Evolutionary conservation across 2,329 filamentous ascomycete genomes (phyloP).

Genomic region (Rhinocladiella similis): DNA sequence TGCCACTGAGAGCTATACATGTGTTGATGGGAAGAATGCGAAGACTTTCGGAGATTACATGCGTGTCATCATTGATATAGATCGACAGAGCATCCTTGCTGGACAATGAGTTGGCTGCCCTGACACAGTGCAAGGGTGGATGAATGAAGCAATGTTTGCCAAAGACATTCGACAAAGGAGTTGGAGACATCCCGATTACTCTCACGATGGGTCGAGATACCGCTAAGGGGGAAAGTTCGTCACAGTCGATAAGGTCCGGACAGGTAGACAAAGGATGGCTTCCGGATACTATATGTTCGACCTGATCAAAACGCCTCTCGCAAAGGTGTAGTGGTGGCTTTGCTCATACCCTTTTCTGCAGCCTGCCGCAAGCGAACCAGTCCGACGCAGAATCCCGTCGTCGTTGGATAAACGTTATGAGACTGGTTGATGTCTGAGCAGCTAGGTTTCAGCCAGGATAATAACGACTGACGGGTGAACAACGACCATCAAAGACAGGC

Average conservation of each 20-base stretch:
- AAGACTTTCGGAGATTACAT: too few species aligned
- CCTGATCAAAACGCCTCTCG: not conserved
- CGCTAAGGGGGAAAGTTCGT: not conserved
- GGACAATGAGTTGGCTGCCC: not conserved
- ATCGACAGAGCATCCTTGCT: not conserved
- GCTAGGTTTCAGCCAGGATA: too few species aligned
- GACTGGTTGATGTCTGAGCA: too few species aligned
- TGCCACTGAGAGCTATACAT: too few species aligned
- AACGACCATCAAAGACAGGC: too few species aligned
- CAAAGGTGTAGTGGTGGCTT: not conserved
- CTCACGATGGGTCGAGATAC: not conserved
- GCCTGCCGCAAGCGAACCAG: too few species aligned
- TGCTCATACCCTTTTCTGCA: too few species aligned
- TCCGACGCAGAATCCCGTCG: too few species aligned
- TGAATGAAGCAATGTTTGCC: not conserved
- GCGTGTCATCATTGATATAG: not conserved
- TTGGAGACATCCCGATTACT: not conserved
- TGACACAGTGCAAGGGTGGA: not conserved
- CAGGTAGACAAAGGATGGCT: not conserved
- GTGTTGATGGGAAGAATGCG: too few species aligned
- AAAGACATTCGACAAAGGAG: not conserved
- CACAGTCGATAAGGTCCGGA: not conserved
- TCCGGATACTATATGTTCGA: too few species aligned
- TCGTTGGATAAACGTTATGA: too few species aligned
- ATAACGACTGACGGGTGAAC: too few species aligned